Base-by-base conservation (phyloP, 2,329 filamentous ascomycete species). In the Orbilia oligospora region DNA sequence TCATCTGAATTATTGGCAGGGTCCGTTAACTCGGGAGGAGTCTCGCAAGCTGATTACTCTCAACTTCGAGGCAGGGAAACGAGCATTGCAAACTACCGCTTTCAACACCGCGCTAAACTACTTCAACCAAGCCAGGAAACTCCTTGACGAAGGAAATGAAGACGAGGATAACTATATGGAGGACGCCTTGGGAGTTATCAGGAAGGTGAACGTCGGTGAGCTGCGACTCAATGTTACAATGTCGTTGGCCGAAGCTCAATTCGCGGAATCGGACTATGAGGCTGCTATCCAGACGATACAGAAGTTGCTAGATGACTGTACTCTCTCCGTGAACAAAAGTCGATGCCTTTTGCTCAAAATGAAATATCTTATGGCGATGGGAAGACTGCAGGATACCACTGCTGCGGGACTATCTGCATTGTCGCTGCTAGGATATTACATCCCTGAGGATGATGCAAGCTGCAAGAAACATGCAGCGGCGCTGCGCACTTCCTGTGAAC, bases 291-390 rank as follows among this genome's bases (percentile, higher is more conserved):
- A 75, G 36, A 80, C 81, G 12, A 80, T 81, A 20, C 76, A 81
- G 51, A 71, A 66, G n/a, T 79, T 82, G 18, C 55, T 82, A 20
- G 81, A 81, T 12, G 76, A 77, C 27, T 82, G 81, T 36, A 76
- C 71, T 9, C 76, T 81, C 38, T 80, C 81, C 14, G 80, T 80
- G 49, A 81, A 82, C 56, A 82, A 81, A 44, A 80, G 81, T 49
- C 70, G 81, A 33, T 82, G 81, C 61, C 71, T 82, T 33, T 77
- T 82, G 24, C 73, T 81, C 41, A 82, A 82, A 73, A 82, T 82
- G 81, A 82, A 81, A 44, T 82, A 81, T 68, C 72, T 82, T 14
- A 80, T 82, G 64, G 80, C 81, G n/a, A 81, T 81, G 63, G 81
- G 81, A 16, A 81, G 77, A 41, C 66, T 82, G 30, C 82, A 82